phyloP scores from a whole-genome alignment of 140 eudicot species.

The Senecio squalidus region DNA sequence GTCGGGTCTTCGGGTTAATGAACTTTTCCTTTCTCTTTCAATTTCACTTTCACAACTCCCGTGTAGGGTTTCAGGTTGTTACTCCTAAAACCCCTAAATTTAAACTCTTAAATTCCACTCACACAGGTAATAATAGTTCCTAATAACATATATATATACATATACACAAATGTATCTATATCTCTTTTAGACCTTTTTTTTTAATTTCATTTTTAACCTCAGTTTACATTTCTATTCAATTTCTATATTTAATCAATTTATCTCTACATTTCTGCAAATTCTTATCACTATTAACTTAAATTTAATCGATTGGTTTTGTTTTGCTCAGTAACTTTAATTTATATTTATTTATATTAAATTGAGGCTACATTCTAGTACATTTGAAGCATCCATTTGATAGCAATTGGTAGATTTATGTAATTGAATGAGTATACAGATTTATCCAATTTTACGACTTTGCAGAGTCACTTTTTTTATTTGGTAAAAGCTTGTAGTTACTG shows the following conservation, averaged over 20 bases:
- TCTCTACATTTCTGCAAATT: background rate
- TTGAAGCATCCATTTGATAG: too few species aligned
- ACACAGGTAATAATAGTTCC: too few species aligned
- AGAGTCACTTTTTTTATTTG: background rate
- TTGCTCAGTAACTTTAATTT: background rate
- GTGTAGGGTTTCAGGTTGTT: constrained; percentile 20
- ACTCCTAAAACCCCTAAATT: background rate
- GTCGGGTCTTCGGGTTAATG: background rate
- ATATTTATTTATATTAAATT: too few species aligned
- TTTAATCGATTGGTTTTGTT: background rate
- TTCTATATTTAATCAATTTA: background rate
- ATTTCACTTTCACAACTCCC: constrained; percentile 4
- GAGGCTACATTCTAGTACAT: background rate
- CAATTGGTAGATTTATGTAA: background rate
- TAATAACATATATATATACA: too few species aligned
- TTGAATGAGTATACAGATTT: background rate
- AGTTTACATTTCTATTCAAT: background rate
- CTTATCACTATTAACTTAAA: background rate
- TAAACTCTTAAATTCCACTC: background rate
- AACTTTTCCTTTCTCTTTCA: background rate
- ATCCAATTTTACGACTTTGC: background rate
- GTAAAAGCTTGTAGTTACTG: background rate
- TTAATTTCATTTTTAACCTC: background rate
- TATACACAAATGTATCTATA: background rate
- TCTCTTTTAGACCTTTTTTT: background rate